phyloP scores from a whole-genome alignment of 805 yeast genomes.

The Candida sakaeoensis region DNA sequence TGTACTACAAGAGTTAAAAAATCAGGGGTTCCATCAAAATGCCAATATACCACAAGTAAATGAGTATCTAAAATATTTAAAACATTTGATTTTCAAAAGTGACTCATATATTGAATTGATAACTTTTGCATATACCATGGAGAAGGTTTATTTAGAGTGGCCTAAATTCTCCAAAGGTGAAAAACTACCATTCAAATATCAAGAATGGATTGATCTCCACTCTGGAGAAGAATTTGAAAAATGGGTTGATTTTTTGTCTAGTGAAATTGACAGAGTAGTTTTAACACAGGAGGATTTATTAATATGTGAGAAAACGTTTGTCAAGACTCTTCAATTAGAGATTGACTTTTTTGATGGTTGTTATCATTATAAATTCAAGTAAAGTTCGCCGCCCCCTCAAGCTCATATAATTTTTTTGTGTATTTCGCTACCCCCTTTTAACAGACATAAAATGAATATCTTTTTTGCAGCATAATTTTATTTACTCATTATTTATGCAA shows the following conservation, averaged over 20 bases:
- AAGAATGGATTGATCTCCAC: constrained; percentile 52
- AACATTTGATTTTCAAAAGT: constrained; percentile 22
- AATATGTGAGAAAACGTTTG: constrained; percentile 23
- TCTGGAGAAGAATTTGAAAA: constrained; percentile 44
- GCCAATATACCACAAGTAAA: constrained; percentile 32
- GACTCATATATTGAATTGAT: constrained; percentile 38
- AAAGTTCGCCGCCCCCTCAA: background rate
- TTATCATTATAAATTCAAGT: constrained; percentile 25
- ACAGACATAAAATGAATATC: no score
- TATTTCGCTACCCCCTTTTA: background rate
- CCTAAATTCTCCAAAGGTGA: constrained; percentile 9
- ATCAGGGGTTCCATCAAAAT: constrained; percentile 8
- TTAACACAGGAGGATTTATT: constrained; percentile 18
- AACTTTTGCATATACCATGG: constrained; percentile 46
- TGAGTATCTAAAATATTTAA: constrained; percentile 32
- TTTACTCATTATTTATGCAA: background rate
- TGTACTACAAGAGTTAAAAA: constrained; percentile 21
- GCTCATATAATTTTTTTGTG: background rate
- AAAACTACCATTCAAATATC: constrained; percentile 39
- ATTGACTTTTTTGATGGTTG: constrained; percentile 46
- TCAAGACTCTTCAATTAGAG: constrained; percentile 37
- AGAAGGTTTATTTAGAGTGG: constrained; percentile 51
- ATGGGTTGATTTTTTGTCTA: constrained; percentile 46
- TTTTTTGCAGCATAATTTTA: background rate
- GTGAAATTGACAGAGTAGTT: constrained; percentile 40